phyloP scores from a whole-genome alignment of 2,329 filamentous ascomycete species.

The Trichoderma endophyticum region DNA sequence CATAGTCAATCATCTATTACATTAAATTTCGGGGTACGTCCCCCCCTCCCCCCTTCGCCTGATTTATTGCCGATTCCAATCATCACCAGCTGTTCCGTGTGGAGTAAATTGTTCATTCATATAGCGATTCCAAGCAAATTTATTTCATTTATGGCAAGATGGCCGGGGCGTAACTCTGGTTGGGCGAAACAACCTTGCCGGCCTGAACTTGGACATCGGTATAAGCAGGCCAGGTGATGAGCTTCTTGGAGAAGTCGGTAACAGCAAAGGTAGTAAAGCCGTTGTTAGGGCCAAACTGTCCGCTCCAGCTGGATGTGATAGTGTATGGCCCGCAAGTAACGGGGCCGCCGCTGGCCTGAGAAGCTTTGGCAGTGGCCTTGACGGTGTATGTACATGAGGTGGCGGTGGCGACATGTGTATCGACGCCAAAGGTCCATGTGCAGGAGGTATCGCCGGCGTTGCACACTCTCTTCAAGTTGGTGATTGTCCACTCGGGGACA shows the following conservation, averaged over 20 bases:
- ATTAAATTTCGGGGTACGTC: not conserved
- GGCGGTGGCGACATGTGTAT: constrained; percentile 33
- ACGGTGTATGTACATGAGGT: constrained; percentile 41
- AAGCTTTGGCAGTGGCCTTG: constrained; percentile 32
- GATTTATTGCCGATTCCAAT: not conserved
- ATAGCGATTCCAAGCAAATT: not conserved
- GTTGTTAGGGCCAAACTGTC: constrained; percentile 49
- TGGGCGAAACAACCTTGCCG: constrained; percentile 45
- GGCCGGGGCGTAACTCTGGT: constrained; percentile 44
- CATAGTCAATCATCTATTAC: not conserved
- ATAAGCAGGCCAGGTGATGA: constrained; percentile 53
- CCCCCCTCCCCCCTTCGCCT: not conserved
- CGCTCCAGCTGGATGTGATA: constrained; percentile 54
- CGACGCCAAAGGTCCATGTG: constrained; percentile 44
- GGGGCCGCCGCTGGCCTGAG: constrained; percentile 39
- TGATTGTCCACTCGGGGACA: constrained; percentile 42
- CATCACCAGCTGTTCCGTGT: not conserved
- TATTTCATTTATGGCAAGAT: not conserved
- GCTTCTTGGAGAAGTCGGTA: constrained; percentile 39
- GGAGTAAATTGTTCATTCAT: not conserved
- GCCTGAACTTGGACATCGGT: constrained; percentile 47
- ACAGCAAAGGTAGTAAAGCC: constrained; percentile 56
- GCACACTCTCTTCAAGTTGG: constrained; percentile 40
- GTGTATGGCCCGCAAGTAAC: constrained; percentile 51
- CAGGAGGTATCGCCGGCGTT: constrained; percentile 38